Evolutionary conservation across 345 rosid genomes (phyloP).

Genomic region (Psidium guajava): DNA sequence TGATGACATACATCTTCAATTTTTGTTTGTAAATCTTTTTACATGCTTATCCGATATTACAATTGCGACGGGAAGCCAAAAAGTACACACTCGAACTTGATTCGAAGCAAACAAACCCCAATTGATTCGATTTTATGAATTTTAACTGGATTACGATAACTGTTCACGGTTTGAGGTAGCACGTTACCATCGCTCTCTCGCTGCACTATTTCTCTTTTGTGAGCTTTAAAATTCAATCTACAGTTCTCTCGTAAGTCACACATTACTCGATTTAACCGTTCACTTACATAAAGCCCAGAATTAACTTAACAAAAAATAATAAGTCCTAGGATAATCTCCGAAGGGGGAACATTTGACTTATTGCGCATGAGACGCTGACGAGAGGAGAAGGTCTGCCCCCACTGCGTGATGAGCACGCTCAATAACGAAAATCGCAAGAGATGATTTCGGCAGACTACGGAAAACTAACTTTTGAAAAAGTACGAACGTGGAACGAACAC

Average conservation of each 20-base stretch:
- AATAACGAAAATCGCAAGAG: background rate
- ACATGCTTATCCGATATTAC: background rate
- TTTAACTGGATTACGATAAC: background rate
- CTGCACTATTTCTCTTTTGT: background rate
- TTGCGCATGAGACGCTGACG: background rate
- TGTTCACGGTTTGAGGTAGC: accelerated
- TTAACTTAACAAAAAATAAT: no score
- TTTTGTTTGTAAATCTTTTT: background rate
- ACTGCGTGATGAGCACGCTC: background rate
- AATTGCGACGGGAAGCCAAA: background rate
- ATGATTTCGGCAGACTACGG: background rate
- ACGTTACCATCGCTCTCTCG: accelerated
- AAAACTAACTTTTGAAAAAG: background rate
- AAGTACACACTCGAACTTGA: background rate
- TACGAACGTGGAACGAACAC: background rate
- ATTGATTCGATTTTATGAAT: background rate
- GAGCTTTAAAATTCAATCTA: no score
- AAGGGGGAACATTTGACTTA: background rate
- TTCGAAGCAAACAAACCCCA: accelerated
- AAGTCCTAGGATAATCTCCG: no score
- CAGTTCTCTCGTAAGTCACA: background rate
- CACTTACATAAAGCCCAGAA: no score
- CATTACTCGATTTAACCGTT: background rate
- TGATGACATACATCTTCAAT: background rate
- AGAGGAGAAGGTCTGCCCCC: background rate